A percentile compares a stretch with the other conserved stretches of the same genome.
These are phyloP conservation scores for Corinectria fuckeliana DNA, from an alignment of 2,329 filamentous ascomycete species.

Conservation along the genomic window DNA sequence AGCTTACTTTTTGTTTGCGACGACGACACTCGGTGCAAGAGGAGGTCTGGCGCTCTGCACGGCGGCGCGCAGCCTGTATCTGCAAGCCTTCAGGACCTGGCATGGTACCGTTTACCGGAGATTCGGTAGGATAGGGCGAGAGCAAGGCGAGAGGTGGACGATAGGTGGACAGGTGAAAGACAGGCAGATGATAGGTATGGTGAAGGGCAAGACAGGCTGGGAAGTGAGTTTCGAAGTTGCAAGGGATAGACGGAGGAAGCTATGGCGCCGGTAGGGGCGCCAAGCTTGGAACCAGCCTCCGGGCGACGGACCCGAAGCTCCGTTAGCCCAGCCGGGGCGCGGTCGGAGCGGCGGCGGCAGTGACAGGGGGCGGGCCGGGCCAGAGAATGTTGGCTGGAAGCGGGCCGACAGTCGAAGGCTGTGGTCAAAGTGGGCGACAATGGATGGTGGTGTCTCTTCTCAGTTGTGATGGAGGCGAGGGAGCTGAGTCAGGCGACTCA, in stretches of 20 bases:
- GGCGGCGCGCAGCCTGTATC: constrained; percentile 29
- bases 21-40: constrained; percentile 59
- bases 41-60: constrained; percentile 42
- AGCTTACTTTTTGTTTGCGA: constrained; percentile 57
- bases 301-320: constrained; percentile 17
- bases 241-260: background rate
- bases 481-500: background rate
- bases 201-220: no score
- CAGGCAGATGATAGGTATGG: background rate
- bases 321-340: constrained; percentile 12
- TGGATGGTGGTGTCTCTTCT: constrained; percentile 2
- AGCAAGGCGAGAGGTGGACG: background rate
- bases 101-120: constrained; percentile 21
- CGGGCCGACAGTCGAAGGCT: constrained; percentile 5
- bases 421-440: constrained; percentile 12
- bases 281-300: constrained; percentile 18
- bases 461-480: background rate
- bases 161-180: background rate
- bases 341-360: constrained; percentile 17
- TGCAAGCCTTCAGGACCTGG: constrained; percentile 26
- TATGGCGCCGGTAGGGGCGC: constrained; percentile 1
- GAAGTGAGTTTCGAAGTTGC: background rate
- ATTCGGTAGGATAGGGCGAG: constrained; percentile 4
- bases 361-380: constrained; percentile 18
- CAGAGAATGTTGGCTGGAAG: constrained; percentile 11